phyloP scores from a whole-genome alignment of 176 grass and related monocot species.

The barley (Hordeum vulgare) region DNA sequence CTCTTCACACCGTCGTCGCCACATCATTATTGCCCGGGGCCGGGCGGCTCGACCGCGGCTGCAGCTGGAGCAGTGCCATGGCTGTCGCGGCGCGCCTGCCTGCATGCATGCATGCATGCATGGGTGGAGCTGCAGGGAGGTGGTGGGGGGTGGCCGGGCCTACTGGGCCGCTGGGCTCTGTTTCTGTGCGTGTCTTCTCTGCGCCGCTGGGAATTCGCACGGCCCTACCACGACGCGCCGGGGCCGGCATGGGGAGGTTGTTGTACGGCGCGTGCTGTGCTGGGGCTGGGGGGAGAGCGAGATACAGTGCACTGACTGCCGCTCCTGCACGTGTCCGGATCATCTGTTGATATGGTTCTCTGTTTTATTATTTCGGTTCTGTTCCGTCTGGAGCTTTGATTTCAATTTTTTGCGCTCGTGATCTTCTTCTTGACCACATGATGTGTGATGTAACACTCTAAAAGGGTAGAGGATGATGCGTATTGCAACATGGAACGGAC shows the following conservation, averaged over 20 bases:
- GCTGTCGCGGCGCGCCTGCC: neutral
- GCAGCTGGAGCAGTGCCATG: neutral
- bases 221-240: conserved; percentile 39
- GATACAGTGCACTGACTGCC: neutral
- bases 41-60: neutral
- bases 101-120: neutral
- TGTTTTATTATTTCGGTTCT: too few species aligned
- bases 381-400: too few species aligned
- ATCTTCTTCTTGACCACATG: too few species aligned
- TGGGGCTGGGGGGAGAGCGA: too few species aligned
- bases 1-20: neutral
- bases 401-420: too few species aligned
- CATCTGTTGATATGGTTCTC: neutral
- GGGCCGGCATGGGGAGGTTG: conserved; percentile 13
- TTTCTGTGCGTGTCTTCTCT: neutral
- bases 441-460: too few species aligned
- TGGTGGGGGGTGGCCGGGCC: conserved; percentile 13
- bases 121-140: conserved; percentile 4
- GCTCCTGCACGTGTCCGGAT: neutral
- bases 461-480: too few species aligned
- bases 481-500: too few species aligned
- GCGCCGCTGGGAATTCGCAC: conserved; percentile 9
- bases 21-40: conserved; percentile 20
- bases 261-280: conserved; percentile 12
- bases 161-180: neutral